Percentiles rank a stretch among this genome's conserved stretches.
Conservation (phyloP, 1,139 yeast species). For the Sugiyamaella xylanicola region DNA sequence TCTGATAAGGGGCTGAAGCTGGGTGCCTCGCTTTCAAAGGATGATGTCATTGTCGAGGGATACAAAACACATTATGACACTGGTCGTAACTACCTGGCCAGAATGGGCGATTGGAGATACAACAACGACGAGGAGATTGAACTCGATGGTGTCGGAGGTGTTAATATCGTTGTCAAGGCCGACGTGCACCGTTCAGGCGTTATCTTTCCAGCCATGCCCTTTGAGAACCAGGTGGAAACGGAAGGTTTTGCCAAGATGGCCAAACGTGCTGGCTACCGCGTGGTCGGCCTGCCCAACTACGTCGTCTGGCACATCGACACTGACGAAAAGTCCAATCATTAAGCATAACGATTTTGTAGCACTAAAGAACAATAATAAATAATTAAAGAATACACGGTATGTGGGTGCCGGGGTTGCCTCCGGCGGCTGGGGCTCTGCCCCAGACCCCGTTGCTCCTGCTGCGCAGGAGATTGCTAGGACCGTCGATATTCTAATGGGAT, state of each 20-base stretch:
- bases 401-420: background rate
- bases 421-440: too few relatives aligned
- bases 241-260: constrained; percentile 89
- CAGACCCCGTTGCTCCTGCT: too few relatives aligned
- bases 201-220: constrained; percentile 86
- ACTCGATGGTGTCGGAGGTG: constrained; percentile 90
- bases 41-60: constrained; percentile 89
- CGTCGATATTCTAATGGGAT: too few relatives aligned
- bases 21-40: constrained; percentile 69
- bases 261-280: constrained; percentile 73
- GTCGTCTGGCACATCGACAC: constrained; percentile 64
- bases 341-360: background rate
- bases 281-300: constrained; percentile 87
- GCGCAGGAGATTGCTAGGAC: too few relatives aligned
- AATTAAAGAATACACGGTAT: background rate
- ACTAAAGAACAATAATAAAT: background rate
- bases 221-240: constrained; percentile 88
- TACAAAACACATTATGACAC: constrained; percentile 82
- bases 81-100: constrained; percentile 82
- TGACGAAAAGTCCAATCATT: constrained; percentile 29
- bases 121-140: constrained; percentile 67
- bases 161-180: constrained; percentile 80
- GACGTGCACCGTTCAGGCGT: constrained; percentile 80
- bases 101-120: constrained; percentile 65
- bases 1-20: constrained; percentile 68